Conservation (phyloP, 2,329 filamentous ascomycete genomes). For the Colletotrichum eleusines region DNA sequence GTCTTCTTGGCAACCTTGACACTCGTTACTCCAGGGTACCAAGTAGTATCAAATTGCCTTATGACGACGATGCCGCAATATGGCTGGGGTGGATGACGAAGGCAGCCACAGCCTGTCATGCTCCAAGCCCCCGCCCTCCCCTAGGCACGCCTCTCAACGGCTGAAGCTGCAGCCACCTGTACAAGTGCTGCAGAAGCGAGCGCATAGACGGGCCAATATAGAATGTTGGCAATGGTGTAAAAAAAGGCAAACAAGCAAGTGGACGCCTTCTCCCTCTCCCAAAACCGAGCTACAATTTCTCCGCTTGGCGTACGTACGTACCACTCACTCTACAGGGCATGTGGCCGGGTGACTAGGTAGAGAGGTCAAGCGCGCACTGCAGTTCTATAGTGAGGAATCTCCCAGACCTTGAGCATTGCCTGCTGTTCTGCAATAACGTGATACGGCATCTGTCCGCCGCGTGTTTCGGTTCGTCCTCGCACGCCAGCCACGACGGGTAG, state of each 20-base stretch:
- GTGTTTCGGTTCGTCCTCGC: slow-evolving; percentile 29
- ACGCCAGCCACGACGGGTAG: slow-evolving; percentile 29
- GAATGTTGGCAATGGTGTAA: slow-evolving; percentile 3
- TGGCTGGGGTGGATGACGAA: slow-evolving; percentile 30
- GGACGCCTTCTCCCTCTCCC: background rate
- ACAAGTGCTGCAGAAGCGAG: slow-evolving; percentile 11
- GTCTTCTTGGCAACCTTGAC: slow-evolving; percentile 16
- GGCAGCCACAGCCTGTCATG: slow-evolving; percentile 29
- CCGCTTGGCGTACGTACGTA: slow-evolving; percentile 30
- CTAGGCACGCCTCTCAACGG: background rate
- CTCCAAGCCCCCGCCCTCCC: slow-evolving; percentile 7
- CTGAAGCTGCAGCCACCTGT: slow-evolving; percentile 4
- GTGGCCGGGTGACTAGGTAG: slow-evolving; percentile 6
- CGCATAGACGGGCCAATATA: slow-evolving; percentile 4
- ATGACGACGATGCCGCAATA: slow-evolving; percentile 33
- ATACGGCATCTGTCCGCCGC: slow-evolving; percentile 23
- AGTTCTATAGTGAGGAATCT: slow-evolving; percentile 1
- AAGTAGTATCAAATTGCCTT: slow-evolving; percentile 12
- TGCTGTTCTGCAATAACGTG: slow-evolving; percentile 5
- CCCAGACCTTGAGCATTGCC: background rate
- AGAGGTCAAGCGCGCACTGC: background rate
- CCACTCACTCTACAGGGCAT: slow-evolving; percentile 11
- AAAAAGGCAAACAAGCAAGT: background rate
- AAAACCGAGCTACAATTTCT: slow-evolving; percentile 31
- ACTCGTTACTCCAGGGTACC: slow-evolving; percentile 10